Base-by-base conservation (phyloP, 805 yeast species). In the Henningerozyma blattae region DNA sequence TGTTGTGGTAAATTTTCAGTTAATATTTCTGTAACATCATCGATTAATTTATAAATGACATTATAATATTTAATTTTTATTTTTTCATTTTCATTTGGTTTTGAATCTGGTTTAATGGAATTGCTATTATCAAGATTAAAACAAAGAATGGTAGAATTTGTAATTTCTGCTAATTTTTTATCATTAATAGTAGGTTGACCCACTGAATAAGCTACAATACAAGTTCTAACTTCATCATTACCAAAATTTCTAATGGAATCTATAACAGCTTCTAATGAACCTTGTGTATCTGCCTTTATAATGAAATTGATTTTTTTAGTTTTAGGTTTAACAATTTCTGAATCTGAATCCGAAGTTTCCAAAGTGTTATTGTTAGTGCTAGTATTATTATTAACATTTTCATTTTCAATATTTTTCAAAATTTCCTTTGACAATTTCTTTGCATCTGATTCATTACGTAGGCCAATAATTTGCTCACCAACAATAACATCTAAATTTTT, bases 261-360 rank as follows among this genome's bases (percentile, higher is more conserved):
- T 26, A 64, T 68, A 22, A 91, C 81, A 2, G 98, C 98, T 52
- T 91, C 98, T 0, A 83, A 81, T 1, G 97, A 87, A 0, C 98
- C 98, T 44, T 78, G 77, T 1, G 89, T 96, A 58, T 91, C 98
- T 0, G 95, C 82, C 51, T 83, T 85, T 24, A 91, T 64, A 18
- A 91, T 76, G 43, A 77, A 85, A 20, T 74, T 72, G 4, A 73
- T 58, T 12, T 59, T 53, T 19, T 44, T 45, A 4, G 51, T n/a
- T n/a, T n/a, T n/a, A n/a, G n/a, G n/a, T 20, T 9, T 20, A 20
- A 20, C 24, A 20, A 12, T 8, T 20, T 20, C 24, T 9, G 24
- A 49, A 31, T 34, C 54, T 20, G 8, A 34, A 28, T 1, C 24
- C 12, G 24, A 9, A 9, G 24, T 20, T 9, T 20, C 24, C 8